Percentiles rank a stretch among this genome's conserved stretches.
These are phyloP conservation scores for Colletotrichum orchidophilum DNA, from an alignment of 2,329 filamentous ascomycete species.

Conservation along the genomic window DNA sequence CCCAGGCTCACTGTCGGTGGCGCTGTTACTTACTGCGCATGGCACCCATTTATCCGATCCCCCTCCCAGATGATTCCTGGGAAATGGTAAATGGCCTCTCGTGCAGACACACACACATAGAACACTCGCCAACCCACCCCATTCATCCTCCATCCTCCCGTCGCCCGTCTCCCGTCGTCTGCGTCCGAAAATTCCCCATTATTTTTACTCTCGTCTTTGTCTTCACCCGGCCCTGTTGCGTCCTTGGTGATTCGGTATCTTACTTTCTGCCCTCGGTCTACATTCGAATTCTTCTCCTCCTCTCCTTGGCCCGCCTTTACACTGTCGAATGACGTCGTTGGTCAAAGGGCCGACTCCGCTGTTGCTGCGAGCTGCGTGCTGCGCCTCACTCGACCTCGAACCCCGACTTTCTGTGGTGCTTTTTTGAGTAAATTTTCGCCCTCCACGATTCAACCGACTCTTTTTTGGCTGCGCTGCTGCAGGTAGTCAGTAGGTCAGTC, in stretches of 20 bases:
- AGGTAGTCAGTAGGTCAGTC: neutral
- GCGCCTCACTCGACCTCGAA: conserved; percentile 29
- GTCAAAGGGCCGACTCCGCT: conserved; percentile 31
- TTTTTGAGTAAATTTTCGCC: conserved; percentile 14
- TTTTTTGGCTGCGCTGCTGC: neutral
- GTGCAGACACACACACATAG: neutral
- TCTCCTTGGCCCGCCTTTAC: neutral
- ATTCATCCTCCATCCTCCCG: neutral
- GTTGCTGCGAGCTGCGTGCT: conserved; percentile 23
- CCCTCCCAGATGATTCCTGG: neutral
- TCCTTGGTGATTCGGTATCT: neutral
- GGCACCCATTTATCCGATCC: conserved; percentile 4
- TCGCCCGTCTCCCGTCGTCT: neutral
- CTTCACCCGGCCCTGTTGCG: too few species aligned
- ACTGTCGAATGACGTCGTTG: conserved; percentile 29
- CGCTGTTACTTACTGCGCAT: neutral
- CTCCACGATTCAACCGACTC: neutral
- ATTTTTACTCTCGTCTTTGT: too few species aligned
- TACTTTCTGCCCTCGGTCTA: too few species aligned
- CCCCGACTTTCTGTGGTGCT: conserved; percentile 19
- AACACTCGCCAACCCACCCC: neutral
- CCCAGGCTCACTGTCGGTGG: neutral
- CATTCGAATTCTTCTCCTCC: too few species aligned
- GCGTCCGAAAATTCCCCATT: neutral
- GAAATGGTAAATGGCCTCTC: neutral